Conservation (phyloP, 495 filamentous ascomycete genomes). For the Pyrenula aspistea region DNA sequence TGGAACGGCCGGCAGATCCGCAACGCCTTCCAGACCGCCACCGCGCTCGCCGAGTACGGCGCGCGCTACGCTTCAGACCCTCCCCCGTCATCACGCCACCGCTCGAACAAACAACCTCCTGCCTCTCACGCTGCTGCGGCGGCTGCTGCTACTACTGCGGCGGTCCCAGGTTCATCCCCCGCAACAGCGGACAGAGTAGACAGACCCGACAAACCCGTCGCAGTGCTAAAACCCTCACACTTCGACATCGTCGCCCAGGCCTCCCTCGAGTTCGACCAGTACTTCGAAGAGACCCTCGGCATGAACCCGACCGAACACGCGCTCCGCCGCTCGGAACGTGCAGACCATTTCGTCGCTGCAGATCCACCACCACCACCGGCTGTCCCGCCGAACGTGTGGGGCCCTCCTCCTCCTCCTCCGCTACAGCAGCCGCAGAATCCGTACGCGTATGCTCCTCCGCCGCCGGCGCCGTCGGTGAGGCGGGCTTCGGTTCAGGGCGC, state of each 20-base stretch:
- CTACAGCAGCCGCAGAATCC: background rate
- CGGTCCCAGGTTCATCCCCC: too few relatives aligned
- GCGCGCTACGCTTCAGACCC: slow-evolving; percentile 2
- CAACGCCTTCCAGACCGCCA: slow-evolving; percentile 20
- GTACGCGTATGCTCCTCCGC: background rate
- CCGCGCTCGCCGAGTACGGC: slow-evolving; percentile 19
- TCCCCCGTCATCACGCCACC: background rate
- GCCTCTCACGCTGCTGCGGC: background rate
- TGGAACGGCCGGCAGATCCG: slow-evolving; percentile 19
- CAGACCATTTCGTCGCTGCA: background rate
- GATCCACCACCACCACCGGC: background rate
- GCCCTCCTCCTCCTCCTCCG: too few relatives aligned
- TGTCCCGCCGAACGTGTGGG: background rate
- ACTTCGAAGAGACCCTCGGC: slow-evolving; percentile 2
- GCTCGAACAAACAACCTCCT: background rate
- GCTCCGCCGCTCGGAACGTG: background rate
- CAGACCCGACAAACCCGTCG: background rate
- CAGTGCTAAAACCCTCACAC: background rate
- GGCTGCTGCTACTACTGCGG: background rate
- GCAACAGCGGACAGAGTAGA: too few relatives aligned
- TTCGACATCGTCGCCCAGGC: slow-evolving; percentile 7
- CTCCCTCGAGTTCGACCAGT: slow-evolving; percentile 6
- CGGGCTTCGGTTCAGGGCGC: background rate
- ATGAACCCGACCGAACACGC: background rate
- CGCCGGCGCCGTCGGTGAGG: too few relatives aligned